These are phyloP conservation scores for Talaromyces sp. DNA, from an alignment of 2,329 filamentous ascomycete genomes.

Conservation along the genomic window DNA sequence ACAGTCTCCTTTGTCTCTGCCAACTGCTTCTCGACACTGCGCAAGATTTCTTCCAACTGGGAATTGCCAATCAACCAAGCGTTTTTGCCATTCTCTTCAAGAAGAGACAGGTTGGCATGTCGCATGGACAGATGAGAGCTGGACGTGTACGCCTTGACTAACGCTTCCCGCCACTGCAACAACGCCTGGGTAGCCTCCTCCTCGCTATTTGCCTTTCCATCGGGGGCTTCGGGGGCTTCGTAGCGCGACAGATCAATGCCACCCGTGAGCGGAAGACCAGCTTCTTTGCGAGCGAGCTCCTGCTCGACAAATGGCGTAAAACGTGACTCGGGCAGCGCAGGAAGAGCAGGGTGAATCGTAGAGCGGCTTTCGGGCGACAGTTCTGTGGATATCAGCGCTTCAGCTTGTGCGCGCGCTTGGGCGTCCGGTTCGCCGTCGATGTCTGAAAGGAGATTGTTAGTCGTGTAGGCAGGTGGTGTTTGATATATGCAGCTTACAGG, in stretches of 20 bases:
- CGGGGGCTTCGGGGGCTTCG: conserved; percentile 64
- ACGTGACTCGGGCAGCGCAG: conserved; percentile 45
- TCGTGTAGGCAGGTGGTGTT: conserved; percentile 10
- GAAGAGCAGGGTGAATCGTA: conserved; percentile 55
- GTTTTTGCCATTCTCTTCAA: conserved; percentile 80
- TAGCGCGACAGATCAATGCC: conserved; percentile 77
- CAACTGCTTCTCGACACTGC: conserved; percentile 68
- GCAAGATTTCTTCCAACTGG: conserved; percentile 68
- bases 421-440: conserved; percentile 69
- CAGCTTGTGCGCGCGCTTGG: conserved; percentile 59
- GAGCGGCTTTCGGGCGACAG: conserved; percentile 46
- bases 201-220: conserved; percentile 30
- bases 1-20: conserved; percentile 62
- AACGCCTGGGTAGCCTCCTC: conserved; percentile 27
- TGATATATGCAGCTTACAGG: conserved; percentile 56
- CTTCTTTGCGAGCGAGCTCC: conserved; percentile 64
- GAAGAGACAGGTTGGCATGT: conserved; percentile 61
- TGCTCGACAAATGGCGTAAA: conserved; percentile 63
- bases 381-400: conserved; percentile 65
- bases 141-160: conserved; percentile 54
- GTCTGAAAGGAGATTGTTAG: conserved; percentile 48
- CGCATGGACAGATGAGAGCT: conserved; percentile 54
- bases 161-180: conserved; percentile 45
- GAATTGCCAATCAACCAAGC: conserved; percentile 86
- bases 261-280: conserved; percentile 52